A percentile compares a stretch with the other conserved stretches of the same genome.
phyloP scores from a whole-genome alignment of 805 yeast genomes.

The Ascoidea tarda region DNA sequence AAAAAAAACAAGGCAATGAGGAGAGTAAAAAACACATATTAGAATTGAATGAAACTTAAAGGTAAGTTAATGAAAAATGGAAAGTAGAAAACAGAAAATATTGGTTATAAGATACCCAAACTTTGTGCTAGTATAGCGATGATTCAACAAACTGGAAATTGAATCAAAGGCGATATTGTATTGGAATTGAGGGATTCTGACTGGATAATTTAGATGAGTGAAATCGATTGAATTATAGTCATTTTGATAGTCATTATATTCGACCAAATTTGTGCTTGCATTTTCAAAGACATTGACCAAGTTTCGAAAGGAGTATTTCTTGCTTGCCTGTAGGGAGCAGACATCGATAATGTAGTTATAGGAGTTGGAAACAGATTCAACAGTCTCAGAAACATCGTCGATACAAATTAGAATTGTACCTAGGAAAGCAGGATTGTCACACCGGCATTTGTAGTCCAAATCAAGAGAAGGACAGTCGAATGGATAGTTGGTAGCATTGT shows the following conservation, averaged over 20 bases:
- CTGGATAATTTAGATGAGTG: neutral
- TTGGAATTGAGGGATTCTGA: neutral
- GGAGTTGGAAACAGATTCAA: slow-evolving; percentile 17
- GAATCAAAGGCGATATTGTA: neutral
- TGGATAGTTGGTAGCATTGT: slow-evolving; percentile 19
- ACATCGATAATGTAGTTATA: slow-evolving; percentile 19
- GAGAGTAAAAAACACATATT: too few species aligned
- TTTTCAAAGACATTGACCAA: slow-evolving; percentile 16
- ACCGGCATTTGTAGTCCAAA: slow-evolving; percentile 21
- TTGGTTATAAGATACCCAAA: neutral
- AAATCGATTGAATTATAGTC: neutral
- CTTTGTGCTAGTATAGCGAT: neutral
- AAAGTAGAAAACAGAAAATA: too few species aligned
- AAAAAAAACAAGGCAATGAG: neutral
- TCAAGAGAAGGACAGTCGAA: slow-evolving; percentile 21
- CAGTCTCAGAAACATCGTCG: slow-evolving; percentile 16
- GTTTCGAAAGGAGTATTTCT: slow-evolving; percentile 15
- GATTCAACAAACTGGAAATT: neutral
- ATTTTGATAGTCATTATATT: slow-evolving; percentile 3
- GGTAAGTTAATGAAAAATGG: neutral
- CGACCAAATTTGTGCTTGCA: slow-evolving; percentile 14
- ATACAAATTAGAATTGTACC: slow-evolving; percentile 23
- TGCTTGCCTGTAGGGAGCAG: slow-evolving; percentile 20
- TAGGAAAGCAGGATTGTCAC: slow-evolving; percentile 19
- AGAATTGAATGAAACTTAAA: neutral